A percentile compares a stretch with the other conserved stretches of the same genome.
Evolutionary conservation across 106 monocot genomes (phyloP).

Genomic region (Acorus calamus): DNA sequence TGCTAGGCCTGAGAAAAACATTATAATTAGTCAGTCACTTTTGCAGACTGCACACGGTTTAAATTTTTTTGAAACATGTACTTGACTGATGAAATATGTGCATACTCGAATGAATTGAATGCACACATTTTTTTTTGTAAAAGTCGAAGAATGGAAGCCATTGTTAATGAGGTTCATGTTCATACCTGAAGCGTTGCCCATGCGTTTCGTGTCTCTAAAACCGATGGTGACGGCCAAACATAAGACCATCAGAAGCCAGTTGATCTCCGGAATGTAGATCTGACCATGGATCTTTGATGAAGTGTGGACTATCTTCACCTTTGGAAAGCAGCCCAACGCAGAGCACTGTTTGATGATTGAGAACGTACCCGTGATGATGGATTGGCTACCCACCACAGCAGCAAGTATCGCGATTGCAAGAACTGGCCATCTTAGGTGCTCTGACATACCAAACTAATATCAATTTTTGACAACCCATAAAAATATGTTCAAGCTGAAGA

Average conservation of each 20-base stretch:
- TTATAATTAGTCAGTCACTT: neutral
- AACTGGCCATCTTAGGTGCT: conserved; percentile 72
- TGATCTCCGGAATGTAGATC: conserved; percentile 90
- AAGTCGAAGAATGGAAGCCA: neutral
- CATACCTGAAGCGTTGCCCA: conserved; percentile 92
- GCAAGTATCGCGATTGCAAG: conserved; percentile 84
- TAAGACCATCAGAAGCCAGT: conserved; percentile 78
- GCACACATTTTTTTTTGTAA: too few relatives aligned
- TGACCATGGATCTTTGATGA: conserved; percentile 72
- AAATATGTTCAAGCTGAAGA: too few relatives aligned
- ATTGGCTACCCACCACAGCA: conserved; percentile 87
- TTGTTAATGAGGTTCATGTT: neutral
- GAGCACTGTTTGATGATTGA: conserved; percentile 86
- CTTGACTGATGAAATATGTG: too few relatives aligned
- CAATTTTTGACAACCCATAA: too few relatives aligned
- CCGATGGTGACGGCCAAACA: conserved; percentile 81
- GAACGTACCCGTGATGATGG: conserved; percentile 81
- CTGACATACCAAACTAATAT: conserved; percentile 9
- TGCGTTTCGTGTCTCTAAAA: conserved; percentile 68
- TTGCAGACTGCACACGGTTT: too few relatives aligned
- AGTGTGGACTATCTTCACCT: conserved; percentile 82
- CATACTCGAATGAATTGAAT: too few relatives aligned
- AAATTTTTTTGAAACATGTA: too few relatives aligned
- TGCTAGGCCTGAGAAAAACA: conserved; percentile 53
- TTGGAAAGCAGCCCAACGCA: conserved; percentile 75